Evolutionary conservation across 176 grass and related monocot genomes (phyloP).

Genomic region (Raddia guianensis): DNA sequence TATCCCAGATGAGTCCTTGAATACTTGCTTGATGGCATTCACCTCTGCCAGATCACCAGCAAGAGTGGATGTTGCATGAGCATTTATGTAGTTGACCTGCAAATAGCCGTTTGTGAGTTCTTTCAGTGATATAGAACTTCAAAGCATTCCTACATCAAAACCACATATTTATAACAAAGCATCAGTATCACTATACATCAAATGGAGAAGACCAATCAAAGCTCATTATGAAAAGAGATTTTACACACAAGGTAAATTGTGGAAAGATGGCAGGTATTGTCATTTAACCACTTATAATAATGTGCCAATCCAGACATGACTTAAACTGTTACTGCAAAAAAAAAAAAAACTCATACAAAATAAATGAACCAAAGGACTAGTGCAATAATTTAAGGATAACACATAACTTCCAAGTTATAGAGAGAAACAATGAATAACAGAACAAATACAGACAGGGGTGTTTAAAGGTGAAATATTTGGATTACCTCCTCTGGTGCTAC

Average conservation of each 20-base stretch:
- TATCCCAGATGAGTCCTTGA: constrained; percentile 74
- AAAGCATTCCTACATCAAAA: constrained; percentile 22
- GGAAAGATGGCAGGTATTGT: not conserved
- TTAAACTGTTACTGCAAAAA: constrained; percentile 10
- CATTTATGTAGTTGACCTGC: constrained; percentile 98
- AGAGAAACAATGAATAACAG: not conserved
- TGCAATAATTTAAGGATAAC: constrained; percentile 9
- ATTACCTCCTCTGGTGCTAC: constrained; percentile 94
- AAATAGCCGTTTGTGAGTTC: constrained; percentile 34
- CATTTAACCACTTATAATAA: constrained; percentile 5
- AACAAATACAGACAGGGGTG: not conserved
- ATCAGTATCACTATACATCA: not conserved
- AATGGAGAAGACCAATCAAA: constrained; percentile 1
- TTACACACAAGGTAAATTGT: constrained; percentile 1
- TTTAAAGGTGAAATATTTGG: not conserved
- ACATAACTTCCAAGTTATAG: constrained; percentile 7
- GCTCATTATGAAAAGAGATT: constrained; percentile 4
- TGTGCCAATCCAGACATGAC: not conserved
- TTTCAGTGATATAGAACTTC: constrained; percentile 5
- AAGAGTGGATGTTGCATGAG: constrained; percentile 95
- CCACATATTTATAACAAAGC: constrained; percentile 9
- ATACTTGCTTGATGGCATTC: constrained; percentile 95
- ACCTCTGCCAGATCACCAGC: constrained; percentile 94
- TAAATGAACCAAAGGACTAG: not conserved
- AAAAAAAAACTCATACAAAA: not conserved